These are phyloP conservation scores for Phytophthora aleatoria DNA, from an alignment of 352 stramenopile species.

Conservation along the genomic window DNA sequence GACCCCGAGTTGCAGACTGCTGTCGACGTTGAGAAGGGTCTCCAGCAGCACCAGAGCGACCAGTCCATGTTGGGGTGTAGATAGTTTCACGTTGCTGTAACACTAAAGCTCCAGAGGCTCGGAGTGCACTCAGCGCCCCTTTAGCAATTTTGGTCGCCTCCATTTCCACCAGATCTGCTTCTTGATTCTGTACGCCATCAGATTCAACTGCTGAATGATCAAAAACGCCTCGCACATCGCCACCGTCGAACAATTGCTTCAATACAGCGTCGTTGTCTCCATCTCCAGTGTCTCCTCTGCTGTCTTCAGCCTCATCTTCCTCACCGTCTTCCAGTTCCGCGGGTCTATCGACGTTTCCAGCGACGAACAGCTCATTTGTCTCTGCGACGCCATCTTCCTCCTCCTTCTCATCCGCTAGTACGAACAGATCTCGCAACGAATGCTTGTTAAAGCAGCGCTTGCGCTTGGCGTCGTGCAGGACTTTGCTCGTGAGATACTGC, in stretches of 20 bases:
- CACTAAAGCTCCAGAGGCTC: constrained; percentile 78
- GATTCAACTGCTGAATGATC: constrained; percentile 94
- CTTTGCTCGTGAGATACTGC: constrained; percentile 97
- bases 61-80: constrained; percentile 84
- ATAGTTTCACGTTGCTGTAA: constrained; percentile 62
- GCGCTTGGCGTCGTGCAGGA: constrained; percentile 96
- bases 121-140: constrained; percentile 81
- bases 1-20: constrained; percentile 15
- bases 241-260: constrained; percentile 90
- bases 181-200: constrained; percentile 86
- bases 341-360: constrained; percentile 81
- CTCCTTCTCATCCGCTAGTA: constrained; percentile 70
- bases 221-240: constrained; percentile 94
- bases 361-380: constrained; percentile 93
- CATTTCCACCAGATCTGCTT: constrained; percentile 92
- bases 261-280: constrained; percentile 90
- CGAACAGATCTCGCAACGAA: constrained; percentile 96
- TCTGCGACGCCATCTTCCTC: constrained; percentile 81
- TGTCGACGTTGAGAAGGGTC: constrained; percentile 59
- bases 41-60: constrained; percentile 66
- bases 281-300: constrained; percentile 2
- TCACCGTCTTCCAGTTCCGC: constrained; percentile 42
- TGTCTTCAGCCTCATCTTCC: constrained; percentile 22
- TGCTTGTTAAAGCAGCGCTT: constrained; percentile 97
- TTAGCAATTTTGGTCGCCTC: constrained; percentile 90